Conservation (phyloP, 768 basidiomycete species). For the Leucosporidium creatinivorum region DNA sequence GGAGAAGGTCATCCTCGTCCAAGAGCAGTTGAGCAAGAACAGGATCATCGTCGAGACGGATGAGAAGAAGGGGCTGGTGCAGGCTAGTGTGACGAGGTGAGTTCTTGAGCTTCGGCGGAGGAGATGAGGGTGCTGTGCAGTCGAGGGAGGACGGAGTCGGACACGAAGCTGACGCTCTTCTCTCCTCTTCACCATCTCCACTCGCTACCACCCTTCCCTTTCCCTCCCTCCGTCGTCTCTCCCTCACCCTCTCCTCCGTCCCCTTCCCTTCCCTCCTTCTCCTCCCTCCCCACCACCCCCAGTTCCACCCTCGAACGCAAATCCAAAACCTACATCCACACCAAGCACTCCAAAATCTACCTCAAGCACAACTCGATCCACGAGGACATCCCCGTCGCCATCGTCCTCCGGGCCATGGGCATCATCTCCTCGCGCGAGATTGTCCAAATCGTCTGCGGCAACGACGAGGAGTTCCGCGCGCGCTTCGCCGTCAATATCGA, state of each 20-base stretch:
- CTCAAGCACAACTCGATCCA: conserved; percentile 95
- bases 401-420: conserved; percentile 93
- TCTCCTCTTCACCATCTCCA: too few relatives aligned
- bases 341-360: conserved; percentile 90
- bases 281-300: conserved; percentile 45
- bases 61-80: conserved; percentile 70
- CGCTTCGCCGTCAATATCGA: conserved; percentile 87
- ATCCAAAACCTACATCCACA: conserved; percentile 94
- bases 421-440: conserved; percentile 98
- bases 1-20: conserved; percentile 97
- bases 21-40: conserved; percentile 98
- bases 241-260: too few relatives aligned
- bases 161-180: too few relatives aligned
- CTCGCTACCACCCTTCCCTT: too few relatives aligned
- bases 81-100: conserved; percentile 92
- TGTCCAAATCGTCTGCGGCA: conserved; percentile 83
- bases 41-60: conserved; percentile 98
- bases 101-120: conserved; percentile 36
- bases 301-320: conserved; percentile 54
- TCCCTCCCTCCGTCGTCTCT: too few relatives aligned
- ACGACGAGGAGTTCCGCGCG: conserved; percentile 75
- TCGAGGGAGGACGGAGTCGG: too few relatives aligned
- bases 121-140: too few relatives aligned
- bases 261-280: too few relatives aligned
- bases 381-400: conserved; percentile 91